Base-by-base conservation (phyloP, 805 yeast species). In the Suhomyces xylopsoci region DNA sequence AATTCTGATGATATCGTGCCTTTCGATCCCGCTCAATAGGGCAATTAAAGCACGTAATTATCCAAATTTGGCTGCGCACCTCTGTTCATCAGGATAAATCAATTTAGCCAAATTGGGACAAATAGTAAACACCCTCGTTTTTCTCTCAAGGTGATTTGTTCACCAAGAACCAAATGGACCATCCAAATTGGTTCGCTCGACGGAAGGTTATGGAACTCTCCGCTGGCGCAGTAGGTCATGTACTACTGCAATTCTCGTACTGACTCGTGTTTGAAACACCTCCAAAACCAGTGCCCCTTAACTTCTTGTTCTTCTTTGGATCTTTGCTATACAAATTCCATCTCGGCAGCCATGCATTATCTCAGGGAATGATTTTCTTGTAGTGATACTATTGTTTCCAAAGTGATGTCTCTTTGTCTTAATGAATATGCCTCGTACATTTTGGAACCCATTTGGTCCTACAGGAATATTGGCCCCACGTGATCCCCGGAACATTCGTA, bases 91-190 rank as follows among this genome's bases (percentile, higher is more conserved):
- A 47, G 50, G 50, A 48, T 10, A 40, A 40, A 20, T 48, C 44
- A 52, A 52, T 50, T 48, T 45, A 24, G 54, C 44, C 60, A n/a
- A 24, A 51, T 42, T 32, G 40, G 58, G 57, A 47, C 22, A 25
- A 53, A 49, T 47, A 34, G 51, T 55, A 55, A 57, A 57, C 43
- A 49, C 26, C 26, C 26, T 34, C 38, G 20, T 20, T 36, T 15
- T 28, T 38, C 36, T 24, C 6, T 10, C 3, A 9, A 8, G 12
- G 14, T 17, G 45, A 17, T 38, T 9, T 17, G n/a, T 38, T 17
- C 42, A 12, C 24, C 42, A 9, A 19, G n/a, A 38, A 19, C 24
- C 22, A 17, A 38, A 38, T 14, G 20, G 42, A 19, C 42, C 42
- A 9, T 19, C 24, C 24, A 38, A 9, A 38, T 9, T 38, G 24